phyloP scores from a whole-genome alignment of 2,329 filamentous ascomycete genomes.

The Esteya vermicola region DNA sequence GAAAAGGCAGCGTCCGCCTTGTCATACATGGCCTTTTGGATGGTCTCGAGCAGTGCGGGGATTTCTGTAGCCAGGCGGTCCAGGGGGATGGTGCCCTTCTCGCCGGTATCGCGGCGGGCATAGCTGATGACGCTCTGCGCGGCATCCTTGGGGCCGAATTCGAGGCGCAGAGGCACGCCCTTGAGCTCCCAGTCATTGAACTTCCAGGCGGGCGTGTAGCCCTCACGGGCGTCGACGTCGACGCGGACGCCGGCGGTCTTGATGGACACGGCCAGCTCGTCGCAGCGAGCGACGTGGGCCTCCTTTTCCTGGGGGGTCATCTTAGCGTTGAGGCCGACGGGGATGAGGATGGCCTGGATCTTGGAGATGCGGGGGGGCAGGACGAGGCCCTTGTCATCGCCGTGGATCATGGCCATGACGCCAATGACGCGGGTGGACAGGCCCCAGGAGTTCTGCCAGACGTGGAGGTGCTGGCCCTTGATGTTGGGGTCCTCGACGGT shows the following conservation, averaged over 20 bases:
- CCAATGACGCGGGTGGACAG: constrained; percentile 93
- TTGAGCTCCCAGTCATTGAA: constrained; percentile 99
- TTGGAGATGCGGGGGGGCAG: constrained; percentile 83
- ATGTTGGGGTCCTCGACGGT: constrained; percentile 84
- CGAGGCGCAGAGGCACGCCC: constrained; percentile 83
- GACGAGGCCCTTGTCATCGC: constrained; percentile 89
- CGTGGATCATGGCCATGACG: constrained; percentile 98
- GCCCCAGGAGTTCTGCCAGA: constrained; percentile 99
- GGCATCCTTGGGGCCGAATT: constrained; percentile 91
- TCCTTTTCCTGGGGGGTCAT: constrained; percentile 66
- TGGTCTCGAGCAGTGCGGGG: constrained; percentile 71
- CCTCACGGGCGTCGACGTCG: constrained; percentile 73
- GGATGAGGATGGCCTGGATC: constrained; percentile 73
- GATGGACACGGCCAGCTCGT: constrained; percentile 54
- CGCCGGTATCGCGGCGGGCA: constrained; percentile 74
- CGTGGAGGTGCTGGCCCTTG: constrained; percentile 66
- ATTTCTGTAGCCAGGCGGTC: constrained; percentile 59
- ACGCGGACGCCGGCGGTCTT: constrained; percentile 61
- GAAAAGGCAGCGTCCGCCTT: constrained; percentile 68
- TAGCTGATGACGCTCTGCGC: constrained; percentile 73
- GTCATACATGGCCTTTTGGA: constrained; percentile 68
- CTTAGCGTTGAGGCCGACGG: constrained; percentile 85
- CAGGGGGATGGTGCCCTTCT: constrained; percentile 70
- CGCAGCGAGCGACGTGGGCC: constrained; percentile 61
- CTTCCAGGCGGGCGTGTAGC: constrained; percentile 91